phyloP scores from a whole-genome alignment of 768 basidiomycete species.

The Russula sp. region DNA sequence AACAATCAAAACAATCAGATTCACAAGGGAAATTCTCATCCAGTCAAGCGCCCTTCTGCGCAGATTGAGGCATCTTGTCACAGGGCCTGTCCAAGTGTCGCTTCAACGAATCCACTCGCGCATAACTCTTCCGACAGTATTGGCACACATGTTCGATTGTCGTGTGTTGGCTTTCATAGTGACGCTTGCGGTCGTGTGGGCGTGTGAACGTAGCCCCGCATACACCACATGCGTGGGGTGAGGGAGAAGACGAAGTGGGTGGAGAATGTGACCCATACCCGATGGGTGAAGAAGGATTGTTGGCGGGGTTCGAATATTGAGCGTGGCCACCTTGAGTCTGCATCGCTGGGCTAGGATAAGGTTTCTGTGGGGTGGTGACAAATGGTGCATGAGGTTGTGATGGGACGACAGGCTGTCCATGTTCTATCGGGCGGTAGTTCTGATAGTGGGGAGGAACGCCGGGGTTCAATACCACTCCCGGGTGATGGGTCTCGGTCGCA shows the following conservation, averaged over 20 bases:
- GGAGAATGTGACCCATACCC: slow-evolving; percentile 24
- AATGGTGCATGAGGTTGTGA: slow-evolving; percentile 10
- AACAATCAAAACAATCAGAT: not conserved
- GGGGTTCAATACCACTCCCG: slow-evolving; percentile 13
- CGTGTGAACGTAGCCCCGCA: slow-evolving; percentile 78
- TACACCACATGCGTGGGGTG: slow-evolving; percentile 64
- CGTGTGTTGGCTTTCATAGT: slow-evolving; percentile 71
- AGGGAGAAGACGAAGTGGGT: slow-evolving; percentile 36
- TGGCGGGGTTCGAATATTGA: slow-evolving; percentile 20
- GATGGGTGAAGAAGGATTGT: slow-evolving; percentile 15
- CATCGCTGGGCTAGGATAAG: slow-evolving; percentile 14
- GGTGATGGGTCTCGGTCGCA: not conserved
- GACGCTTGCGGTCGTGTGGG: slow-evolving; percentile 74
- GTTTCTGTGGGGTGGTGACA: slow-evolving; percentile 6
- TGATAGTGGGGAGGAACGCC: slow-evolving; percentile 17
- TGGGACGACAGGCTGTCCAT: slow-evolving; percentile 19
- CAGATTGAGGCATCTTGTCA: slow-evolving; percentile 37
- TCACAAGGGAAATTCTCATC: not conserved
- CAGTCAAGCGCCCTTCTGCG: slow-evolving; percentile 7
- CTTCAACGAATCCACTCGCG: slow-evolving; percentile 73
- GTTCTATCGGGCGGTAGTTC: slow-evolving; percentile 18
- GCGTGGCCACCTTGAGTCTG: slow-evolving; percentile 9
- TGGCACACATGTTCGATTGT: slow-evolving; percentile 60
- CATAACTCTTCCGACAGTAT: slow-evolving; percentile 71
- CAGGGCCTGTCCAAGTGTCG: slow-evolving; percentile 78